Percentiles rank a stretch among this genome's conserved stretches.
Evolutionary conservation across 257 asterid genomes (phyloP).

Genomic region (Mentha longifolia): DNA sequence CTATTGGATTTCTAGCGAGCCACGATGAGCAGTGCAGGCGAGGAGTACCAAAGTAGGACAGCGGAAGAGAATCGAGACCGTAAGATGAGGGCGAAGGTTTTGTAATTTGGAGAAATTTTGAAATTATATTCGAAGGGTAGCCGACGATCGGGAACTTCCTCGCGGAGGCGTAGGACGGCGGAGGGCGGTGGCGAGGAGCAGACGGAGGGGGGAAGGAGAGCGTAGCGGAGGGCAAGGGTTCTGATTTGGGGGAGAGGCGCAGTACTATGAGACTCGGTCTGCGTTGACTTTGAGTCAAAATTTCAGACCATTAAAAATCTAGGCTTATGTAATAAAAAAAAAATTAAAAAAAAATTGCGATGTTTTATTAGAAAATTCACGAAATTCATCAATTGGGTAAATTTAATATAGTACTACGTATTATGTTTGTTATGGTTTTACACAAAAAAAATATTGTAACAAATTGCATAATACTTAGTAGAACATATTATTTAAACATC

Average conservation of each 20-base stretch:
- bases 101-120: not conserved
- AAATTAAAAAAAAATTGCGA: too few species aligned
- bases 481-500: too few species aligned
- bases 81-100: not conserved
- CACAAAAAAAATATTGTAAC: too few species aligned
- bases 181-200: not conserved
- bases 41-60: not conserved
- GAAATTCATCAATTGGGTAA: too few species aligned
- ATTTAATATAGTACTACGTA: too few species aligned
- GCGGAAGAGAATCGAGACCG: too few species aligned
- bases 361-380: too few species aligned
- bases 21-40: not conserved
- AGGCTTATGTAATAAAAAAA: too few species aligned
- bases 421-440: too few species aligned
- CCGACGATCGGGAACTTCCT: not conserved
- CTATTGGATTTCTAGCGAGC: not conserved
- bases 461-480: too few species aligned
- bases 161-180: not conserved
- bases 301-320: too few species aligned
- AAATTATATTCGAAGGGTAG: not conserved
- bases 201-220: not conserved
- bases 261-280: not conserved
- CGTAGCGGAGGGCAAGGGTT: not conserved
- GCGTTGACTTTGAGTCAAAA: not conserved
- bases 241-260: not conserved